Base-by-base conservation (phyloP, 257 asterid species). In the Paulownia fortunei region DNA sequence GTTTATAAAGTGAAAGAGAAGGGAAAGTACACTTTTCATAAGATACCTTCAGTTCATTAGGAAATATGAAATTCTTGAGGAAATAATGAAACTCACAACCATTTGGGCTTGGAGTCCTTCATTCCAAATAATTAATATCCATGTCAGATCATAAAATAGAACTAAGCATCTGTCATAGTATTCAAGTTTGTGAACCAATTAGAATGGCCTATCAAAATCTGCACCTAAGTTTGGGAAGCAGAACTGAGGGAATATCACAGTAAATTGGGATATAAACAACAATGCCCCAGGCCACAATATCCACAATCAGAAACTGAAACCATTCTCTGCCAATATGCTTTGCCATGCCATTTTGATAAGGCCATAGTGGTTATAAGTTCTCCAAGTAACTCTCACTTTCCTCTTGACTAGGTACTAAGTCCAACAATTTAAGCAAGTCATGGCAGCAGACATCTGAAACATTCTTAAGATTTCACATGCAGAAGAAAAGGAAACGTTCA, bases 291-390 rank as follows among this genome's bases (percentile, higher is more conserved):
- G 55, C 69, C 65, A 41, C 18, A 56, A 54, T 62, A 52, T 76
- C 37, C 16, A 11, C 15, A 37, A 24, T 26, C 56, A 36, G 12
- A 1, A 21, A 21, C 4, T 24, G 34, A 42, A 70, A 36, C 36
- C 51, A 74, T 51, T 61, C 46, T 59, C 77, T 44, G 56, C 74
- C 69, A 37, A 26, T 46, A 69, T 54, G 68, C 19, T 24, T n/a
- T 52, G 77, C n/a, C 6, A 12, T 56, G 23, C 51, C 58, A 23
- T 69, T 77, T 59, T 37, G 37, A 37, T 15, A 8, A 63, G 39
- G 56, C 39, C 56, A 76, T 8, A 47, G 75, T 24, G 64, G 76
- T 4, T 52, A 47, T 34, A 49, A 70, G 72, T 52, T 63, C 32
- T 70, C 68, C 21, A 27, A 27, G 49, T 32, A 58, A 37, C 67